Conservation (phyloP, 148 eudicot genomes). For the Beta vulgaris region DNA sequence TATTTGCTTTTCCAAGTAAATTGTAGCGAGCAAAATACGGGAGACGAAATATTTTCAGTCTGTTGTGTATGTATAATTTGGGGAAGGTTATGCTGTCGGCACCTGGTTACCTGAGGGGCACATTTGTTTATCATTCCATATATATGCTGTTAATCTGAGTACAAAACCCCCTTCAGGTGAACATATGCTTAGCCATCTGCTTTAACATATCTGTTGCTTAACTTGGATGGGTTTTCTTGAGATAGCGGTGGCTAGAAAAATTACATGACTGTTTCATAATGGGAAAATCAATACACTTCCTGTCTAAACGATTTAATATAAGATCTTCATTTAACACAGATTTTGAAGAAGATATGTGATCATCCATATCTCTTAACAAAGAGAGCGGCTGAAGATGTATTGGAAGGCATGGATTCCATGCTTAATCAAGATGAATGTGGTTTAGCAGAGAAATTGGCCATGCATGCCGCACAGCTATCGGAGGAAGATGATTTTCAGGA, state of each 20-base stretch:
- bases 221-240: not conserved
- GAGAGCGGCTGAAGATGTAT: constrained; percentile 93
- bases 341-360: constrained; percentile 95
- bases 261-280: not conserved
- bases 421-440: constrained; percentile 61
- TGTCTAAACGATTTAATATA: not conserved
- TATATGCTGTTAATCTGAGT: not conserved
- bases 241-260: not conserved
- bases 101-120: not conserved
- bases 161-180: not conserved
- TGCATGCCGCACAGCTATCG: constrained; percentile 71
- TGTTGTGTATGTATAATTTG: not conserved
- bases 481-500: constrained; percentile 53
- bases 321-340: constrained; percentile 37
- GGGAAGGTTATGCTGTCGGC: not conserved
- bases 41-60: not conserved
- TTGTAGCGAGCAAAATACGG: not conserved
- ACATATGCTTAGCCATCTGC: not conserved
- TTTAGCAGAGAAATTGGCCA: constrained; percentile 86
- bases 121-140: not conserved
- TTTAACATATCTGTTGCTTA: not conserved
- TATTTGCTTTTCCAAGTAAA: too few relatives aligned
- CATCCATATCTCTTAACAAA: constrained; percentile 93
- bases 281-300: not conserved
- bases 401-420: constrained; percentile 93